These are phyloP conservation scores for Lathyrus oleraceus DNA, from an alignment of 306 rosid species.

Conservation along the genomic window DNA sequence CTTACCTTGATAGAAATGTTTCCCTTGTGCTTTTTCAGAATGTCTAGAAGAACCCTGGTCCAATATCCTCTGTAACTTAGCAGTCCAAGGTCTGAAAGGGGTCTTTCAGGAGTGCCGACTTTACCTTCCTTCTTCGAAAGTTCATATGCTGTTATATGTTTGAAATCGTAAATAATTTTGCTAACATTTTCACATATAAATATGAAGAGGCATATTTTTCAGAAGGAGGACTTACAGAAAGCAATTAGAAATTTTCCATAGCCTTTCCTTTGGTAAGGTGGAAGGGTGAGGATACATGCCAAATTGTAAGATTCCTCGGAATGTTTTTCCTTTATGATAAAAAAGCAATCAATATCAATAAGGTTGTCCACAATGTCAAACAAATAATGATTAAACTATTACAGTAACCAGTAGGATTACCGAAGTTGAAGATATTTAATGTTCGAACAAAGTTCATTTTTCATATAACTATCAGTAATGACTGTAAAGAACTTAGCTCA, in stretches of 20 bases:
- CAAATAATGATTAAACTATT: constrained; percentile 18
- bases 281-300: constrained; percentile 98
- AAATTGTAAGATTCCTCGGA: constrained; percentile 96
- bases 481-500: constrained; percentile 14
- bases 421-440: constrained; percentile 12
- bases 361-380: constrained; percentile 17
- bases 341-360: constrained; percentile 27
- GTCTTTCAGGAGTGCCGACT: constrained; percentile 98
- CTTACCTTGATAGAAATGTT: constrained; percentile 93
- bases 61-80: constrained; percentile 99
- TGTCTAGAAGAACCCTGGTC: constrained; percentile 95
- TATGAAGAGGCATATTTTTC: not conserved
- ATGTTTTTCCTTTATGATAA: constrained; percentile 82
- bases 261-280: constrained; percentile 99
- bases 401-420: not conserved
- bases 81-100: constrained; percentile 96
- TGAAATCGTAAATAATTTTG: constrained; percentile 29
- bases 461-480: constrained; percentile 12
- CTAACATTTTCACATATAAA: constrained; percentile 8
- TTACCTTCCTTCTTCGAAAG: constrained; percentile 97
- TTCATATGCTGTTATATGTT: constrained; percentile 80
- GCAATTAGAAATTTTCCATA: constrained; percentile 98
- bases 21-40: constrained; percentile 93
- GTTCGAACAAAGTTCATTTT: not conserved
- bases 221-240: constrained; percentile 65